Evolutionary conservation across 2,329 filamentous ascomycete species (phyloP).

Genomic region (Clarireedia hainanense): DNA sequence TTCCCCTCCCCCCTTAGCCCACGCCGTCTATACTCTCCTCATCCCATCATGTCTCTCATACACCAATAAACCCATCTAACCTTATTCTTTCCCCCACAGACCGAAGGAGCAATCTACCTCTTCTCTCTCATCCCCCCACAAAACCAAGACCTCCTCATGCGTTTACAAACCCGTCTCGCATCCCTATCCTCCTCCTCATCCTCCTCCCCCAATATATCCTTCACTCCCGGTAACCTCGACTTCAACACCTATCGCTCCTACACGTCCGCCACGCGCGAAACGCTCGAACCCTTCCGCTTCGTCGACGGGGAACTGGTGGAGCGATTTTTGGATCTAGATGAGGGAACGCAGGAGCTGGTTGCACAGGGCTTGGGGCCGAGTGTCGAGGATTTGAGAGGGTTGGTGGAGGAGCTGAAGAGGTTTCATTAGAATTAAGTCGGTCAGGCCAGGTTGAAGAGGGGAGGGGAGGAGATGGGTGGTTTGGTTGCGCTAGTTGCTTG

Average conservation of each 20-base stretch:
- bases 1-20: neutral
- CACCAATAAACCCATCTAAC: neutral
- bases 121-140: conserved; percentile 69
- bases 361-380: conserved; percentile 50
- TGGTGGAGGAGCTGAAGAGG: conserved; percentile 55
- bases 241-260: conserved; percentile 81
- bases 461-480: too few species aligned
- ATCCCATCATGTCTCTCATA: neutral
- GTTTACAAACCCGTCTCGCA: conserved; percentile 67
- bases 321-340: conserved; percentile 65
- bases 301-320: conserved; percentile 91
- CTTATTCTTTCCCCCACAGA: conserved; percentile 40
- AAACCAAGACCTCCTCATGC: conserved; percentile 73
- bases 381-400: conserved; percentile 53
- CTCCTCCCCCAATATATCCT: conserved; percentile 38
- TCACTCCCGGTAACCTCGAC: conserved; percentile 62
- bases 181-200: conserved; percentile 21
- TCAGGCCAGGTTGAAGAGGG: neutral
- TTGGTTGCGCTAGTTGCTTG: too few species aligned
- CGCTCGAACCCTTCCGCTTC: conserved; percentile 74
- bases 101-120: conserved; percentile 86
- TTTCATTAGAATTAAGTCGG: conserved; percentile 41
- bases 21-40: neutral
- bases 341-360: conserved; percentile 45
- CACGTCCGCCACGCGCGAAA: conserved; percentile 60